phyloP scores from a whole-genome alignment of 768 basidiomycete species.

The Pulveroboletus sp. region DNA sequence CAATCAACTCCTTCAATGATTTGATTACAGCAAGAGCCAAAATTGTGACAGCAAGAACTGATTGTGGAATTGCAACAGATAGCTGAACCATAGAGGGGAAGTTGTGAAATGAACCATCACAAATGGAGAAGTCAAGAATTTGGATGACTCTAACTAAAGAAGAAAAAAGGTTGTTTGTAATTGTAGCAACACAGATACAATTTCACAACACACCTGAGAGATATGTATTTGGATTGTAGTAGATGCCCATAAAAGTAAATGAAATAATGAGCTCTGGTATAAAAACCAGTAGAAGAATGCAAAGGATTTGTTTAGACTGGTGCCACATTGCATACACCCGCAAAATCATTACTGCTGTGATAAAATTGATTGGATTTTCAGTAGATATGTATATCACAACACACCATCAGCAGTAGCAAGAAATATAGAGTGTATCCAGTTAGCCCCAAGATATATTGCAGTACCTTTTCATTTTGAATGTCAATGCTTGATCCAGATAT shows the following conservation, averaged over 20 bases:
- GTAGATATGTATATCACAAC: background rate
- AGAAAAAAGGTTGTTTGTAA: background rate
- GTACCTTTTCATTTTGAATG: too few relatives aligned
- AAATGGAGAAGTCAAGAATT: background rate
- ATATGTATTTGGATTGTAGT: slow-evolving; percentile 1
- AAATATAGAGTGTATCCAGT: too few relatives aligned
- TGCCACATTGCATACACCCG: slow-evolving; percentile 14
- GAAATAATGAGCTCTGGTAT: background rate
- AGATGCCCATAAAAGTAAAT: background rate
- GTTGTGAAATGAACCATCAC: background rate
- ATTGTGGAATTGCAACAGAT: background rate
- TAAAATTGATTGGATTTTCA: background rate
- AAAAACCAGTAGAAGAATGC: slow-evolving; percentile 1
- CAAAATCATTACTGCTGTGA: slow-evolving; percentile 14
- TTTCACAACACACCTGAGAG: slow-evolving; percentile 1
- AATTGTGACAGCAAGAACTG: background rate
- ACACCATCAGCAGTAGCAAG: slow-evolving; percentile 10
- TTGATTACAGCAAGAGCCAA: background rate
- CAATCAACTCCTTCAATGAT: background rate
- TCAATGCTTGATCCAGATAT: too few relatives aligned
- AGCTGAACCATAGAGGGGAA: background rate
- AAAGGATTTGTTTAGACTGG: slow-evolving; percentile 7
- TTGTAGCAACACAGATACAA: too few relatives aligned
- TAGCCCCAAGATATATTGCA: too few relatives aligned
- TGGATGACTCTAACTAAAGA: background rate